Evolutionary conservation across 176 grass and related monocot genomes (phyloP).

Genomic region (Saccharum officinarum): DNA sequence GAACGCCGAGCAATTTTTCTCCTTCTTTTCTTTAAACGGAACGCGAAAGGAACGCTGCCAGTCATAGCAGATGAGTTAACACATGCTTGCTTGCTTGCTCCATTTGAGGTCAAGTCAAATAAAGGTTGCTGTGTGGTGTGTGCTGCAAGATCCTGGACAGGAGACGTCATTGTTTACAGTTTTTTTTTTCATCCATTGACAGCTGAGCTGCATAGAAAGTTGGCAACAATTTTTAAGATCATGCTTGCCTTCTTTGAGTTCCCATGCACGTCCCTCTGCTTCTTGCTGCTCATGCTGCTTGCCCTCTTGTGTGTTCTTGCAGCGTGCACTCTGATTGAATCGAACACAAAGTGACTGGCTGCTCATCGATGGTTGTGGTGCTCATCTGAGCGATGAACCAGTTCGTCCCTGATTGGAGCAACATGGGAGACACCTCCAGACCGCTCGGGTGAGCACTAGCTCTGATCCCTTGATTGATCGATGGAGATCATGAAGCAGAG

Average conservation of each 20-base stretch:
- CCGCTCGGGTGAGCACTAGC: slow-evolving; percentile 35
- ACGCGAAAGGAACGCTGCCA: background rate
- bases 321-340: background rate
- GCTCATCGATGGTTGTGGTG: background rate
- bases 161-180: background rate
- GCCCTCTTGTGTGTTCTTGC: background rate
- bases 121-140: background rate
- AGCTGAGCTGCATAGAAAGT: background rate
- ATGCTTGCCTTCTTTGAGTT: background rate
- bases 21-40: background rate
- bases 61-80: background rate
- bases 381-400: slow-evolving; percentile 56
- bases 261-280: background rate
- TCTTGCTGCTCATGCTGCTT: background rate
- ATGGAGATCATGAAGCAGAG: background rate
- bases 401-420: slow-evolving; percentile 58
- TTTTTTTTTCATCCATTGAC: background rate
- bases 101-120: background rate
- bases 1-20: background rate
- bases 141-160: slow-evolving; percentile 36
- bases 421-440: slow-evolving; percentile 58
- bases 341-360: background rate
- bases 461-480: background rate
- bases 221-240: background rate
- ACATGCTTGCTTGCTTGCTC: slow-evolving; percentile 4